Evolutionary conservation across 2,329 filamentous ascomycete genomes (phyloP), one percentile per base, ranked within the genome.

Genomic region (Microsporum ferrugineum): DNA sequence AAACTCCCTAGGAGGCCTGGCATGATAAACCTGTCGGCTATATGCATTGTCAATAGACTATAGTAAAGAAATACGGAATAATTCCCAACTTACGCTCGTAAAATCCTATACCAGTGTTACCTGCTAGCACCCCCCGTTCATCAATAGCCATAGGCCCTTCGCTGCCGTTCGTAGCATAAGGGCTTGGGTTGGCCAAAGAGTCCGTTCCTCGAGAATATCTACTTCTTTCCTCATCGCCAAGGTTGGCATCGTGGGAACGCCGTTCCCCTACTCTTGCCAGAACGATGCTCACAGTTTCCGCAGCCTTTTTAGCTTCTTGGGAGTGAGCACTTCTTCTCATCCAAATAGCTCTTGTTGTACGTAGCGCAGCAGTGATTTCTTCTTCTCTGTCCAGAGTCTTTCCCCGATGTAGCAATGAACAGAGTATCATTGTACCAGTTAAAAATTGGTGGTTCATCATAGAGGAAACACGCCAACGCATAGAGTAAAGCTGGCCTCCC

Each of bases 361-460:
- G 63, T 3, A 68, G 56, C 5, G 62, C 63, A 31, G 4, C 7
- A 36, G 17, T 61, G 12, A 67, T 65, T 27, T 69, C 65, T 49
- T 66, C 60, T 27, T 62, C 43, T n/a, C 53, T 57, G 4, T 64
- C 38, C 5, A 63, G 31, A 6, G 31, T 49, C 23, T 59, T 47
- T 3, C 56, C 60, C 17, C 47, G 61, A 56, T 65, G 56, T 6
- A 68, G 29, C 8, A 67, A 39, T 7, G 63, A 73, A 63, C 81
- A 84, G 2, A 86, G 65, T 1, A 85, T 75, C 77, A 83, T 82
- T 57, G 79, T 79, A 0, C 82, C 82, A 0, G 85, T 76, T 55
- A 86, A 72, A 58, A 83, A 86, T 66, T 85, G 82, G 64, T 85
- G 82, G 57, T 82, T 78, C 17, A 79, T 78, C 3, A 84, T 69